Evolutionary conservation across 495 filamentous ascomycete species (phyloP).

Genomic region (Xylaria flabelliformis): DNA sequence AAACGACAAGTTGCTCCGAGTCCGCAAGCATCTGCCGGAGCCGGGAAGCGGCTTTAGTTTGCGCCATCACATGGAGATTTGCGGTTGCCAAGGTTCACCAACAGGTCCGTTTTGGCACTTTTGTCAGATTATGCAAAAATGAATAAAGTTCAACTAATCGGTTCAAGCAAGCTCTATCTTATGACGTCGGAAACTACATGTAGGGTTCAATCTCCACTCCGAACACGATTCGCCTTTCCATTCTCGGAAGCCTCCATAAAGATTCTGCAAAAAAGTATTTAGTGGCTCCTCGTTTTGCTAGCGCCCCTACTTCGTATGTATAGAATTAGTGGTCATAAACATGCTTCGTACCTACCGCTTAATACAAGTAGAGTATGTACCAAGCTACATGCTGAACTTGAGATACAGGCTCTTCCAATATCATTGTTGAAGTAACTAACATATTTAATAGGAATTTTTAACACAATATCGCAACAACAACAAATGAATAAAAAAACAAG

Average conservation of each 20-base stretch:
- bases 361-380: neutral
- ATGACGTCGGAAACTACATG: too few relatives aligned
- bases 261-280: neutral
- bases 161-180: neutral
- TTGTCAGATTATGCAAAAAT: too few relatives aligned
- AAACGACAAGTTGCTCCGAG: conserved; percentile 55
- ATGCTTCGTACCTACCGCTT: neutral
- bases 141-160: neutral
- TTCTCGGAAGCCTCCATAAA: neutral
- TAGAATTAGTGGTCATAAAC: neutral
- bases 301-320: too few relatives aligned
- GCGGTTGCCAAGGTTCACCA: neutral
- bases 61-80: conserved; percentile 23
- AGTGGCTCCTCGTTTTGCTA: neutral
- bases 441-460: neutral
- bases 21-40: conserved; percentile 48
- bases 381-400: neutral
- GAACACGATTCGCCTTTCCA: neutral
- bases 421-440: neutral
- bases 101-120: neutral
- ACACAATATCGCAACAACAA: too few relatives aligned
- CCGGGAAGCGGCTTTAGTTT: conserved; percentile 41
- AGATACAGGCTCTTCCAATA: neutral
- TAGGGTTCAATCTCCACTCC: neutral
- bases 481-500: neutral